Evolutionary conservation across 129 eudicot species (phyloP).

Genomic region (Ambrosia trifida): DNA sequence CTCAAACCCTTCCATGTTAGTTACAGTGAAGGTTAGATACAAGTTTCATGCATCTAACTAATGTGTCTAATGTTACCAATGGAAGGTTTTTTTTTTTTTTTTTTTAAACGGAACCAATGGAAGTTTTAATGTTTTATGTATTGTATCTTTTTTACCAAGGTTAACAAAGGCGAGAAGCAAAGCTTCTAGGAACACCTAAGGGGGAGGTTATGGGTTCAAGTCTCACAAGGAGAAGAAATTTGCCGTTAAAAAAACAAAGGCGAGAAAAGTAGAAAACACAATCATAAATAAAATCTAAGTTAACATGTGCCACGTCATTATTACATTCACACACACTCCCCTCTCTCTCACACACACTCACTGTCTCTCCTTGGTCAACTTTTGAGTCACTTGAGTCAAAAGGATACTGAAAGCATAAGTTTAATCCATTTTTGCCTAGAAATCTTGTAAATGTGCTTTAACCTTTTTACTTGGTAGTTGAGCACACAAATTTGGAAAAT

Average conservation of each 20-base stretch:
- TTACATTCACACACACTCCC: conserved; percentile 5
- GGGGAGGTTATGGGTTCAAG: no score
- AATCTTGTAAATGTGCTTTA: background rate
- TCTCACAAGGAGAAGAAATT: no score
- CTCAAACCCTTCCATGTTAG: background rate
- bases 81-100: no score
- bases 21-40: background rate
- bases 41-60: background rate
- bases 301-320: conserved; percentile 34
- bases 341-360: no score
- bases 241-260: no score
- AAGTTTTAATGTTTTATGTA: background rate
- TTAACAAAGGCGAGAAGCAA: background rate
- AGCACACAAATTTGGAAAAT: conserved; percentile 37
- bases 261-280: no score
- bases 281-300: conserved; percentile 19
- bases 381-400: background rate
- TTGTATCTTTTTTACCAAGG: background rate
- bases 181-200: no score
- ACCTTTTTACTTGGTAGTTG: conserved; percentile 23
- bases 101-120: no score
- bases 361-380: background rate
- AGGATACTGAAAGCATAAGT: conserved; percentile 2
- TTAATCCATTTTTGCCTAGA: conserved; percentile 3
- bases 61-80: background rate